Percentiles rank a stretch among this genome's conserved stretches.
These are phyloP conservation scores for Fusarium bactridioides DNA, from an alignment of 2,329 filamentous ascomycete genomes.

Conservation along the genomic window DNA sequence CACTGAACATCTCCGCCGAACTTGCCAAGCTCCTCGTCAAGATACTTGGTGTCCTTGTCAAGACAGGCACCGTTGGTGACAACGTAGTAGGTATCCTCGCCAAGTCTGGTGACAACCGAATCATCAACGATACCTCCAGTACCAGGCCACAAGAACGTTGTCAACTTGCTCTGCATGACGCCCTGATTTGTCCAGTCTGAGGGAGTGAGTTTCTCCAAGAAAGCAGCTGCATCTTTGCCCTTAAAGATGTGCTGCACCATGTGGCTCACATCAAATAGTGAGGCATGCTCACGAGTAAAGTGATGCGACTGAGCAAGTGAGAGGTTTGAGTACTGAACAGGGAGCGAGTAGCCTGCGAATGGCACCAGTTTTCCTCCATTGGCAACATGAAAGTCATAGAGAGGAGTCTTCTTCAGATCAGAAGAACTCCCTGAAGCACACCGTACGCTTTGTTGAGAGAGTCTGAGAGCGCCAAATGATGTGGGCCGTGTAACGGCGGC, in stretches of 20 bases:
- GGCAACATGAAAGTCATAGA: slow-evolving; percentile 80
- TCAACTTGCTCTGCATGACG: slow-evolving; percentile 78
- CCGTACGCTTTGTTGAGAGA: slow-evolving; percentile 37
- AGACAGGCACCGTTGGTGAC: slow-evolving; percentile 95
- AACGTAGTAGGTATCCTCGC: slow-evolving; percentile 80
- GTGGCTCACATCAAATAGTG: slow-evolving; percentile 94
- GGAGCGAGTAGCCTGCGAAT: slow-evolving; percentile 95
- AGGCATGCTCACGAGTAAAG: slow-evolving; percentile 88
- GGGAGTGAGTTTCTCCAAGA: slow-evolving; percentile 87
- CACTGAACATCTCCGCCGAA: slow-evolving; percentile 67
- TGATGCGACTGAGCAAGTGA: slow-evolving; percentile 85
- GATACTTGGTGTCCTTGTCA: slow-evolving; percentile 84
- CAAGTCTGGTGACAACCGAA: slow-evolving; percentile 86
- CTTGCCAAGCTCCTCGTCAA: slow-evolving; percentile 72
- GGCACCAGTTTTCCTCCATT: slow-evolving; percentile 93
- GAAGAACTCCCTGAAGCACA: slow-evolving; percentile 41
- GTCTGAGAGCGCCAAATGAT: slow-evolving; percentile 27
- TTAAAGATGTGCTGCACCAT: slow-evolving; percentile 93
- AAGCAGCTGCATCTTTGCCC: slow-evolving; percentile 79
- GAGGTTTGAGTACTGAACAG: slow-evolving; percentile 82
- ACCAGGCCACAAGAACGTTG: slow-evolving; percentile 78
- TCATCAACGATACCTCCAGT: slow-evolving; percentile 96
- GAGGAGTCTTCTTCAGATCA: slow-evolving; percentile 68
- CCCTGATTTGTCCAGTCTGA: slow-evolving; percentile 71
- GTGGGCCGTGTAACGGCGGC: slow-evolving; percentile 27